Evolutionary conservation across 1,139 yeast species (phyloP).

Genomic region (Casaregolazyma suthepensis): DNA sequence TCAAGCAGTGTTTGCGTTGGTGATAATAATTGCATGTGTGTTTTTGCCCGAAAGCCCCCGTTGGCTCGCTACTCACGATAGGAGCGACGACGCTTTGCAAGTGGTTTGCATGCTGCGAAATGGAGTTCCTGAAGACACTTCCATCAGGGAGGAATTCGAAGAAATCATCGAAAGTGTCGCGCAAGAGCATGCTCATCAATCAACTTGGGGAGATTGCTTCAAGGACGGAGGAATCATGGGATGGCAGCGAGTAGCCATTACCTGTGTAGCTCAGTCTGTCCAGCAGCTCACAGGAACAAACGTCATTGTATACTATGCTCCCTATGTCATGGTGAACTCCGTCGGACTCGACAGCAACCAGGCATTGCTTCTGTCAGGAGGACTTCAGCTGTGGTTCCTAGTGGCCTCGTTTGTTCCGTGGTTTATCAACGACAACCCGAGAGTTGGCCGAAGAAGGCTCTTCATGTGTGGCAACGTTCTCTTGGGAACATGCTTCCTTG

Average conservation of each 20-base stretch:
- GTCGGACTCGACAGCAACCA: constrained; percentile 39
- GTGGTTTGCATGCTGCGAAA: constrained; percentile 7
- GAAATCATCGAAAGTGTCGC: constrained; percentile 9
- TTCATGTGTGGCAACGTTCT: constrained; percentile 43
- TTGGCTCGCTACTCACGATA: constrained; percentile 34
- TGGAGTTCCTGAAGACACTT: constrained; percentile 10
- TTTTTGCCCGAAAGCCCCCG: constrained; percentile 51
- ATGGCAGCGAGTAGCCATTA: constrained; percentile 4
- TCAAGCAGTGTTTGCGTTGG: constrained; percentile 44
- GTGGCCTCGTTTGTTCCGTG: constrained; percentile 3
- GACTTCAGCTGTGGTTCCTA: background rate
- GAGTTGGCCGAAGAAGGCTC: background rate
- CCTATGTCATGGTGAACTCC: constrained; percentile 32
- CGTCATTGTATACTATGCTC: constrained; percentile 61
- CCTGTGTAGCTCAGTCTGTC: background rate
- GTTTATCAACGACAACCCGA: constrained; percentile 2
- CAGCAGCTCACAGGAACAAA: constrained; percentile 70
- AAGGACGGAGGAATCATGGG: constrained; percentile 6
- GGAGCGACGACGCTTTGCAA: constrained; percentile 8
- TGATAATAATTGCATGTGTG: constrained; percentile 39
- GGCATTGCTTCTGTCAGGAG: constrained; percentile 40
- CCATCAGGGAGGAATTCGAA: constrained; percentile 13
- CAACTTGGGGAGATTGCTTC: constrained; percentile 3
- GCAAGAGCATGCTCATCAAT: background rate
- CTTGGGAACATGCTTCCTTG: constrained; percentile 33